Evolutionary conservation across 2,329 filamentous ascomycete genomes (phyloP), one percentile per base, ranked within the genome.

Genomic region (Cladosporium sp.): DNA sequence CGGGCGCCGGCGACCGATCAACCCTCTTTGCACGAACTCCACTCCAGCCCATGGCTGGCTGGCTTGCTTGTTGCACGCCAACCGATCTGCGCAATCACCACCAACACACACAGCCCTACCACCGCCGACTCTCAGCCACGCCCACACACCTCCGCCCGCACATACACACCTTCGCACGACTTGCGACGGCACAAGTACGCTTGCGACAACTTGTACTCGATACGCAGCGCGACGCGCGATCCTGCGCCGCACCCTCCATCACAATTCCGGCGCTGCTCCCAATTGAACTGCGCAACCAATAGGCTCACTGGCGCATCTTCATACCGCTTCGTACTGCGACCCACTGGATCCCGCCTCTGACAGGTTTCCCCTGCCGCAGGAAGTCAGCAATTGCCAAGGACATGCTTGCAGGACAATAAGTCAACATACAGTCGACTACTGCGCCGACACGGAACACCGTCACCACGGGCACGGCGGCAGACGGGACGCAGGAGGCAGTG

Each of bases 361-460:
- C 22, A 17, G 4, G 17, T 0, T n/a, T 1, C 9, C 42, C 15
- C 42, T 28, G 12, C 19, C 42, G 22, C 7, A 15, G 7, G 24
- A 25, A 28, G 12, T 28, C 42, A 17, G 22, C 3, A 17, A 37
- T 13, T 17, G 13, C 8, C 28, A 13, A 47, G 52, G 52, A 36
- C 19, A 55, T 55, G 52, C 40, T 25, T 28, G 12, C 34, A 15
- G 32, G 40, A 35, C 40, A 34, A 19, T 57, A 45, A 55, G 59
- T 50, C 64, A 67, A 62, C 56, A 70, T 66, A 67, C 61, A 62
- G 66, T 63, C 65, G 59, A 36, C 56, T 60, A 57, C 45, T 57
- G 55, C 37, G 44, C 61, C 52, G 34, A 45, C 54, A 32, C 58
- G 56, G 37, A 61, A 60, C 47, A 37, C 55, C 45, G 49, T n/a